Evolutionary conservation across 257 asterid genomes (phyloP), one percentile per base, ranked within the genome.

Genomic region (Solanum chilense): DNA sequence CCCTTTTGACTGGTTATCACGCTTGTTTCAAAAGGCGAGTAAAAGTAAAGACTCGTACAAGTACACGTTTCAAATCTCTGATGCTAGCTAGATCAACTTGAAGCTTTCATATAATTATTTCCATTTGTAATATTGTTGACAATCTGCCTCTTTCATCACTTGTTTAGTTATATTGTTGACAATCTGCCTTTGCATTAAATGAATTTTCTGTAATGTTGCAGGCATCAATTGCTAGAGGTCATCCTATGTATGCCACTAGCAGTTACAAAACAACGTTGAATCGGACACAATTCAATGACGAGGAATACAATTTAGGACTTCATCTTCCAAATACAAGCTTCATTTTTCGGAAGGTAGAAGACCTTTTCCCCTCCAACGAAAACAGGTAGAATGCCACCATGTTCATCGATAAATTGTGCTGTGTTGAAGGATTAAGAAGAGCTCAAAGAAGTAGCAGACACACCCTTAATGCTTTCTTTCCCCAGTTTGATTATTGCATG

Each of bases 211-310:
- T 82, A 77, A 83, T 73, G 85, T 52, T 82, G 41, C 91, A 95
- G 98, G 86, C 93, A 44, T 87, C 96, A 29, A 88, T 95, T 35
- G 97, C 98, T 6, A 92, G 93, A 92, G 98, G 96, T 85, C 93
- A 92, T 87, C 98, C 98, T 13, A 73, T 85, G 86, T 71, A 82
- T 27, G 98, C 98, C 86, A 90, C 91, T 58, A 21, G 87, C 8
- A 93, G 89, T 87, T 94, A 91, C 92, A 85, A 39, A 89, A 89
- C 27, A 88, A 93, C 92, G n/a, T 83, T 92, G 49, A 93, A 87
- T 60, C 92, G 70, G 87, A 89, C 83, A 2, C 90, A 90, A 37
- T 94, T 92, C 71, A 90, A 85, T 31, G 92, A 92, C 42, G 27
- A 89, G 33, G 93, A 91, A 78, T 91, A 91, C 87, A 76, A 73